phyloP scores from a whole-genome alignment of 2,329 filamentous ascomycete species.

The Alternaria conjuncta region DNA sequence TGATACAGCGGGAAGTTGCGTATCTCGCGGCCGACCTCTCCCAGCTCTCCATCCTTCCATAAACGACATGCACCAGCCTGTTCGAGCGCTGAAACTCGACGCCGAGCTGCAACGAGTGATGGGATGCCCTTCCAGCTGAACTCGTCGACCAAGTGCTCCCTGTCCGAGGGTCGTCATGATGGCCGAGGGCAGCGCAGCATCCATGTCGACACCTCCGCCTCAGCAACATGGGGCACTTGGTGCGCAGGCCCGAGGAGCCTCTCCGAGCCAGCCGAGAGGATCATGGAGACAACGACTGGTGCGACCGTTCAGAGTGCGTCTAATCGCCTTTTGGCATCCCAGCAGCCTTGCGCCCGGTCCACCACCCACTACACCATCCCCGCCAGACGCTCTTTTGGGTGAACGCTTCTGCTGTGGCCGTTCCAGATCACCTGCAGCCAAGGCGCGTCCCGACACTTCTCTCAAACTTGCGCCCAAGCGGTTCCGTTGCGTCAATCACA shows the following conservation, averaged over 20 bases:
- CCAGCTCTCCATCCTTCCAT: conserved; percentile 24
- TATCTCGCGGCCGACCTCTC: conserved; percentile 16
- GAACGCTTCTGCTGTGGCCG: conserved; percentile 48
- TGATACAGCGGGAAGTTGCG: conserved; percentile 22
- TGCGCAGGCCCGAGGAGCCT: conserved; percentile 30
- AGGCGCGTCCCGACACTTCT: conserved; percentile 48
- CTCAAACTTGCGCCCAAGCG: conserved; percentile 47
- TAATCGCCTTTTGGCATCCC: conserved; percentile 38
- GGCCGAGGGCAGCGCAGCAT: conserved; percentile 18
- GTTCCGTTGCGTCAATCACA: conserved; percentile 47
- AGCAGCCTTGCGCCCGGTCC: conserved; percentile 44
- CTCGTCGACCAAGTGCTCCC: conserved; percentile 27
- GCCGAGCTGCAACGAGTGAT: conserved; percentile 34
- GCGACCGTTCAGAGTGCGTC: conserved; percentile 31
- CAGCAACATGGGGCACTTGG: conserved; percentile 41
- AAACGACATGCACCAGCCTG: conserved; percentile 30
- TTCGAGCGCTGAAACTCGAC: conserved; percentile 35
- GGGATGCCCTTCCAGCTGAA: conserved; percentile 13
- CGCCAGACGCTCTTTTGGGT: conserved; percentile 44
- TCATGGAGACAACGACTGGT: conserved; percentile 25
- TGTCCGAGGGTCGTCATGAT: conserved; percentile 17
- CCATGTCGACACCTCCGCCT: conserved; percentile 32
- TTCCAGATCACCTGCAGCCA: conserved; percentile 52
- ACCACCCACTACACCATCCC: conserved; percentile 39
- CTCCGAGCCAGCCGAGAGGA: conserved; percentile 28